Evolutionary conservation across 768 basidiomycete genomes (phyloP).

Genomic region (Mycena sanguinolenta): DNA sequence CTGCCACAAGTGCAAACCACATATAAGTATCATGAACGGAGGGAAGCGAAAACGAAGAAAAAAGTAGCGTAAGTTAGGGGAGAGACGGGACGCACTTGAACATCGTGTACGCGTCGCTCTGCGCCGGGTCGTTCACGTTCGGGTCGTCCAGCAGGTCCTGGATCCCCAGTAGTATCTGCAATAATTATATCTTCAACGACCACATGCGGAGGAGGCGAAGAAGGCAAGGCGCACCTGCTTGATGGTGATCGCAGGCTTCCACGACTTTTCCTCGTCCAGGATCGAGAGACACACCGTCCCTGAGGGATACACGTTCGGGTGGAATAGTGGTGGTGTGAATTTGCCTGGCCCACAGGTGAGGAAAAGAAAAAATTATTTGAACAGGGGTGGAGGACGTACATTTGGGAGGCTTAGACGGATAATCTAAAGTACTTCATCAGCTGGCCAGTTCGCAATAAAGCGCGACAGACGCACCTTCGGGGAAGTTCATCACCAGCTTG

Average conservation of each 20-base stretch:
- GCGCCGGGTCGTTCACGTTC: conserved; percentile 97
- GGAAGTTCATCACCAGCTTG: conserved; percentile 94
- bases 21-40: too few species aligned
- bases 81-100: conserved; percentile 92
- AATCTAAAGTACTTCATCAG: conserved; percentile 65
- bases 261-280: conserved; percentile 97
- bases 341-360: too few species aligned
- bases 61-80: conserved; percentile 1
- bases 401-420: conserved; percentile 95
- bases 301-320: conserved; percentile 98
- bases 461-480: conserved; percentile 76
- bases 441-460: neutral
- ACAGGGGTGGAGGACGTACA: conserved; percentile 58
- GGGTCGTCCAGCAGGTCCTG: conserved; percentile 97
- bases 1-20: too few species aligned
- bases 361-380: neutral
- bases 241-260: conserved; percentile 99
- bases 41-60: conserved; percentile 23
- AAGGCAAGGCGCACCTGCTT: conserved; percentile 78
- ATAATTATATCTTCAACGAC: neutral
- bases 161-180: conserved; percentile 92
- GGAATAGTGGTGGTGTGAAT: conserved; percentile 95
- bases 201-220: too few species aligned
- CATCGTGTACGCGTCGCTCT: conserved; percentile 98
- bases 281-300: conserved; percentile 99